These are phyloP conservation scores for Physcomitrium patens DNA, from an alignment of 225 moss, liverwort and hornwort species.

Conservation along the genomic window DNA sequence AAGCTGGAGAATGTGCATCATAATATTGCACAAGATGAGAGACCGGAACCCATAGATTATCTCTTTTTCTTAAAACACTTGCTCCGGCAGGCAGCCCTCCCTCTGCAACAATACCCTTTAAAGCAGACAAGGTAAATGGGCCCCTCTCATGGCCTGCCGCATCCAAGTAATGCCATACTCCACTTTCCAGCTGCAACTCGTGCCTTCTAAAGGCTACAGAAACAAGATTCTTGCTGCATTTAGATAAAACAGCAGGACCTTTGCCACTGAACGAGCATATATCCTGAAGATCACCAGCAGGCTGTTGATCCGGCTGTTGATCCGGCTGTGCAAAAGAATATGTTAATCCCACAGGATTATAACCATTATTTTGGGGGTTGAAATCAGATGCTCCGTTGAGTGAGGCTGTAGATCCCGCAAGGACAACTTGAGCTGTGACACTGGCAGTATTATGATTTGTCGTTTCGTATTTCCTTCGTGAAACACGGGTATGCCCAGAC, in stretches of 20 bases:
- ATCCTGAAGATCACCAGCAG: slow-evolving; percentile 41
- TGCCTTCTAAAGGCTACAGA: slow-evolving; percentile 53
- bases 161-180: slow-evolving; percentile 76
- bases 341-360: slow-evolving; percentile 34
- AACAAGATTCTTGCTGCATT: slow-evolving; percentile 36
- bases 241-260: slow-evolving; percentile 33
- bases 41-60: slow-evolving; percentile 77
- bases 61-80: slow-evolving; percentile 72
- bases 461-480: slow-evolving; percentile 49
- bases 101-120: slow-evolving; percentile 47
- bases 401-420: slow-evolving; percentile 34
- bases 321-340: slow-evolving; percentile 32
- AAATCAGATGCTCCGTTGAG: slow-evolving; percentile 36
- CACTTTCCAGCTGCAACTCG: slow-evolving; percentile 63
- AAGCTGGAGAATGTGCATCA: slow-evolving; percentile 34
- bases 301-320: slow-evolving; percentile 35
- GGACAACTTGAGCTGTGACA: slow-evolving; percentile 40
- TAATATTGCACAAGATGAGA: slow-evolving; percentile 49
- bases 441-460: slow-evolving; percentile 34
- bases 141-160: slow-evolving; percentile 76
- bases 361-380: slow-evolving; percentile 33
- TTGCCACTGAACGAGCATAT: slow-evolving; percentile 31
- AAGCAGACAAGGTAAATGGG: slow-evolving; percentile 56
- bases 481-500: slow-evolving; percentile 37
- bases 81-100: slow-evolving; percentile 60